Evolutionary conservation across 495 filamentous ascomycete genomes (phyloP).

Genomic region (Aspergillus indologenus): DNA sequence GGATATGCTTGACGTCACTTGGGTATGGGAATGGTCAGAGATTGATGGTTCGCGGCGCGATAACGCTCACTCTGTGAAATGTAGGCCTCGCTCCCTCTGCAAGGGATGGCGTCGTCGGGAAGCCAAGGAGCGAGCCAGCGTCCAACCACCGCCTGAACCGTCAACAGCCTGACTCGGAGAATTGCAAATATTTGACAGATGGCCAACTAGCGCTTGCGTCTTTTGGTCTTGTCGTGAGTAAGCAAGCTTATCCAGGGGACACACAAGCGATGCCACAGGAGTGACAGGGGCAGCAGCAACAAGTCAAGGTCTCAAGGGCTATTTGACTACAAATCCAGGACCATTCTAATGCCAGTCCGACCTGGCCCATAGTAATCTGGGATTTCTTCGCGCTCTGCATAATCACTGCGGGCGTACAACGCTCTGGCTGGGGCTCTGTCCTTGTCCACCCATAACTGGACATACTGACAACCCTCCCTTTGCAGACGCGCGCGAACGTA

Average conservation of each 20-base stretch:
- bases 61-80: conserved; percentile 36
- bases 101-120: conserved; percentile 37
- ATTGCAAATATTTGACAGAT: conserved; percentile 14
- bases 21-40: conserved; percentile 39
- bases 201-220: neutral
- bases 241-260: conserved; percentile 18
- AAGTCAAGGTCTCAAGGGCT: conserved; percentile 23
- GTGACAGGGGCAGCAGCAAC: conserved; percentile 11
- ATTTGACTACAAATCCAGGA: conserved; percentile 36
- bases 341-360: conserved; percentile 55
- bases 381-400: conserved; percentile 50
- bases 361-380: conserved; percentile 57
- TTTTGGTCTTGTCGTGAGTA: conserved; percentile 11
- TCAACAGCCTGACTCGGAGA: conserved; percentile 19
- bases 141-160: conserved; percentile 27
- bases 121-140: conserved; percentile 24
- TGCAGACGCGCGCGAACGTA: conserved; percentile 45
- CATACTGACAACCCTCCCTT: conserved; percentile 51
- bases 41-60: conserved; percentile 14
- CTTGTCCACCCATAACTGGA: conserved; percentile 63
- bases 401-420: conserved; percentile 50
- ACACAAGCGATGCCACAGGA: conserved; percentile 13
- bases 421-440: conserved; percentile 45
- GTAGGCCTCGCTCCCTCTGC: conserved; percentile 19
- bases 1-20: conserved; percentile 45